These are phyloP conservation scores for Pyrus betulifolia DNA, from an alignment of 306 rosid species.

Conservation along the genomic window DNA sequence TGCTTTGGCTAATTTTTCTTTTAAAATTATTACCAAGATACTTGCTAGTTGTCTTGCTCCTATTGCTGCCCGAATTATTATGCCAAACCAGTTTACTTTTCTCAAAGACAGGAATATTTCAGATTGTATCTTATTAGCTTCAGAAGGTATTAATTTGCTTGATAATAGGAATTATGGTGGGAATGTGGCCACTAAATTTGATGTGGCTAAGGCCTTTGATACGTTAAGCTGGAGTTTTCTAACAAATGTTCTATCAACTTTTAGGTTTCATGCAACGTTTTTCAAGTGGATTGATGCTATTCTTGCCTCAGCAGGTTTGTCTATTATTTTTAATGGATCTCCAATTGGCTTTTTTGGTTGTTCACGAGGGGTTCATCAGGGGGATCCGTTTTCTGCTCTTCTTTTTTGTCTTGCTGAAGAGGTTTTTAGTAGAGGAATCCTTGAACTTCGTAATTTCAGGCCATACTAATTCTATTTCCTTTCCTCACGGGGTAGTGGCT, in stretches of 20 bases:
- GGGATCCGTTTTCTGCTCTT: neutral
- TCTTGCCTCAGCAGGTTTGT: neutral
- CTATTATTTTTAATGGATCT: neutral
- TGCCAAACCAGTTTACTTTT: too few species aligned
- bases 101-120: too few species aligned
- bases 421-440: neutral
- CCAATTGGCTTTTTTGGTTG: neutral
- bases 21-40: too few species aligned
- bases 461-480: neutral
- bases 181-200: too few species aligned
- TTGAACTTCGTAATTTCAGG: neutral
- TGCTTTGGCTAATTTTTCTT: too few species aligned
- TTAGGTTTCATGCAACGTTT: neutral
- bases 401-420: neutral
- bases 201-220: too few species aligned
- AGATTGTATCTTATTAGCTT: too few species aligned
- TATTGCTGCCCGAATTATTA: too few species aligned
- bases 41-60: too few species aligned
- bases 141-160: too few species aligned
- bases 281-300: neutral
- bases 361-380: neutral
- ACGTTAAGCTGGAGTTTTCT: too few species aligned
- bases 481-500: neutral
- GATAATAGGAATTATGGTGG: too few species aligned
- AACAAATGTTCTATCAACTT: neutral